A percentile compares a stretch with the other conserved stretches of the same genome.
Conservation (phyloP, 1,284 basidiomycete genomes). For the Chondrostereum purpureum region DNA sequence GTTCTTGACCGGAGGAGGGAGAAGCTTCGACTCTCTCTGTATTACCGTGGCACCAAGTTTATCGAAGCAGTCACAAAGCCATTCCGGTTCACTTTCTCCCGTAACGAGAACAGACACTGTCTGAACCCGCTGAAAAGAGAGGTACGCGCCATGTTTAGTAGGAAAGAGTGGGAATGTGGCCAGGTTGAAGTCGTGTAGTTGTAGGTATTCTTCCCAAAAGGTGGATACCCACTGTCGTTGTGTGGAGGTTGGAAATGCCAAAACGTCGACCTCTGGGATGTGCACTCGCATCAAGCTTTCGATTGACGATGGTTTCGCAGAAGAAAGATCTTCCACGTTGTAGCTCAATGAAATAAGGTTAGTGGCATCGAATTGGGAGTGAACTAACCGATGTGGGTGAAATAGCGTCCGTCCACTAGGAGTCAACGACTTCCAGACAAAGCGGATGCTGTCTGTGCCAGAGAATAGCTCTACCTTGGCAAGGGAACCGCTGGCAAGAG, state of each 20-base stretch:
- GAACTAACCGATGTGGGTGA: not conserved
- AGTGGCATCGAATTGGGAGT: not conserved
- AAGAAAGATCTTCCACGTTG: not conserved
- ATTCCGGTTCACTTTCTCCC: not conserved
- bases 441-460: not conserved
- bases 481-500: not conserved
- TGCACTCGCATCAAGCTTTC: not conserved
- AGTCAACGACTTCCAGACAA: not conserved
- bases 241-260: not conserved
- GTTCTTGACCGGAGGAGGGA: not conserved
- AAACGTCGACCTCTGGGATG: not conserved
- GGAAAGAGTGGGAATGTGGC: constrained; percentile 1
- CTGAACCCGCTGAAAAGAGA: not conserved
- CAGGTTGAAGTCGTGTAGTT: constrained; percentile 1
- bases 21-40: not conserved
- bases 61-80: constrained; percentile 1
- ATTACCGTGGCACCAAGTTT: constrained; percentile 1
- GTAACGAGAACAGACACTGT: not conserved
- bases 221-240: not conserved
- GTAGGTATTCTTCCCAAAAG: constrained; percentile 1
- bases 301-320: not conserved
- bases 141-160: not conserved
- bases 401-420: not conserved
- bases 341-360: not conserved
- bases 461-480: not conserved